Conservation (phyloP, 179 eudicot species). For the Corrigiola litoralis region DNA sequence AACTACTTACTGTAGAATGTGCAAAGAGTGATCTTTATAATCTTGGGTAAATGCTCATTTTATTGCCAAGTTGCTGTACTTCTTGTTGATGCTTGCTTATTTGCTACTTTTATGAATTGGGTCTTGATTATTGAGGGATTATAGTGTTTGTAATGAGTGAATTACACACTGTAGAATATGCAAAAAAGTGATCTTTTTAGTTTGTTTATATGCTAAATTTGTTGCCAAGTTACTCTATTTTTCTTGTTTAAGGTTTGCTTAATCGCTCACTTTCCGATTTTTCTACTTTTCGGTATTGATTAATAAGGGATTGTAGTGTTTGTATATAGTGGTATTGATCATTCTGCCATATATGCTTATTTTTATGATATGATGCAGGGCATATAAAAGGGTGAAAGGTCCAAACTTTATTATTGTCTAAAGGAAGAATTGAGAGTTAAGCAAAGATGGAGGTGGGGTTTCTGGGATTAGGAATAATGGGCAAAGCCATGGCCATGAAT, state of each 20-base stretch:
- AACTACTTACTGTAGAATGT: too few species aligned
- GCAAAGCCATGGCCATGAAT: slow-evolving; percentile 97
- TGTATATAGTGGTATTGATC: not conserved
- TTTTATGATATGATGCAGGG: slow-evolving; percentile 6
- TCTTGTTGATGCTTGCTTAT: too few species aligned
- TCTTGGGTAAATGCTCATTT: too few species aligned
- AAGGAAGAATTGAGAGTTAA: not conserved
- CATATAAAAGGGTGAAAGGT: not conserved
- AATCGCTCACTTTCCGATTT: not conserved
- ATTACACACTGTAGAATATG: not conserved
- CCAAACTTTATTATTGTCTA: not conserved
- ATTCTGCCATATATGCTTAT: not conserved
- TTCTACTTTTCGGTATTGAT: too few species aligned
- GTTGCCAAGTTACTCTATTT: not conserved
- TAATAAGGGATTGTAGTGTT: too few species aligned
- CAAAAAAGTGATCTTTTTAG: not conserved
- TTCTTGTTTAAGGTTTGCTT: not conserved
- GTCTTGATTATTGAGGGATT: too few species aligned
- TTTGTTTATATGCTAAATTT: slow-evolving; percentile 9
- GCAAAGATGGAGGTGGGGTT: slow-evolving; percentile 65
- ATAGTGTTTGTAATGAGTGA: too few species aligned
- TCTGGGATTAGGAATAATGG: slow-evolving; percentile 95
- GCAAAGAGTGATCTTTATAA: too few species aligned
- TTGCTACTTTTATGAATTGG: too few species aligned
- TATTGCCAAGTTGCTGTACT: too few species aligned